Evolutionary conservation across 306 rosid species (phyloP), one percentile per base, ranked within the genome.

Genomic region (Vigna angularis): DNA sequence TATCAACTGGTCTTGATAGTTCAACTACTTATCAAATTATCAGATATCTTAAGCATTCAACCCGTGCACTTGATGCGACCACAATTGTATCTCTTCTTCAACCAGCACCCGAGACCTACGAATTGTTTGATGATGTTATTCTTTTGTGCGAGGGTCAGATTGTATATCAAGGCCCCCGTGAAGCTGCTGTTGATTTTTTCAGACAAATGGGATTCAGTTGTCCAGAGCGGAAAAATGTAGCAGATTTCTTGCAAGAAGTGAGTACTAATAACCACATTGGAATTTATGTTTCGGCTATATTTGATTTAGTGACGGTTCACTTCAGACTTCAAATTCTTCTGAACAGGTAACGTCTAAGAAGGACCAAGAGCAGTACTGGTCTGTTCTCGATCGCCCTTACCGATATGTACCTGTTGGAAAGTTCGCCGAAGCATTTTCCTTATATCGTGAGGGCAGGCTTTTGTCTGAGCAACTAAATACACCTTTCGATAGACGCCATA

Each of bases 341-440:
- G 7, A 49, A 57, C 89, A 96, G 99, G 99, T 96, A 74, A 93
- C 87, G 38, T 96, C 99, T 5, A 86, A 87, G 90, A 96, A 96
- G 85, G 99, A 93, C 87, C 99, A 96, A 90, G 93, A 91, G 91
- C 99, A 96, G 86, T 91, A 96, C 81, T 96, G 99, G 99, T 86
- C 90, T 6, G 83, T 85, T 79, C 90, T 79, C 9, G 90, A 84
- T 82, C 86, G 92, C 75, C 97, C 96, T 49, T 90, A 96, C 90
- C 90, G 87, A 79, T 86, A 84, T 79, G 85, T 93, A 85, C 87
- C 98, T 48, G 91, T 84, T 18, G 94, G 86, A 69, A 93, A 91
- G 83, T 93, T 96, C 69, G 97, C 90, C 2, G 90, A 93, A 74
- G 91, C 93, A 59, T 96, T 91, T 89, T 88, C 77, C 64, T 81